These are phyloP conservation scores for Sporopachydermia lactativora DNA, from an alignment of 805 yeast species.

Conservation along the genomic window DNA sequence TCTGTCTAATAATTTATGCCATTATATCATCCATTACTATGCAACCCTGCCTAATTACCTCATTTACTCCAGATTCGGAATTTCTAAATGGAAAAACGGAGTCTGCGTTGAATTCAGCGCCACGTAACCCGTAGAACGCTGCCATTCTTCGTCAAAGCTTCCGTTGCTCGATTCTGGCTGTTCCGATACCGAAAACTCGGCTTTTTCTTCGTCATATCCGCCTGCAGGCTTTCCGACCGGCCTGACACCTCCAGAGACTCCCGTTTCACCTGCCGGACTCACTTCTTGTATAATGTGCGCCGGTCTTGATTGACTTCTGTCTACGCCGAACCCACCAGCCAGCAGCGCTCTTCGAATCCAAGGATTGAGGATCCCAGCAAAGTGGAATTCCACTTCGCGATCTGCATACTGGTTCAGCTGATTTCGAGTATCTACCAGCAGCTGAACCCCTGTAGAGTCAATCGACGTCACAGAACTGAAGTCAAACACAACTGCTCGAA, in stretches of 20 bases:
- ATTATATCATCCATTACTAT: no score
- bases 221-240: conserved; percentile 11
- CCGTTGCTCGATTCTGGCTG: conserved; percentile 7
- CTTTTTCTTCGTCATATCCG: conserved; percentile 21
- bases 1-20: no score
- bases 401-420: conserved; percentile 64
- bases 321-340: conserved; percentile 64
- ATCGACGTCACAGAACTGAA: conserved; percentile 61
- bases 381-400: conserved; percentile 78
- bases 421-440: conserved; percentile 60
- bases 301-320: conserved; percentile 22
- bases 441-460: conserved; percentile 72
- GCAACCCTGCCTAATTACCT: no score
- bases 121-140: conserved; percentile 20
- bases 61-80: conserved; percentile 33
- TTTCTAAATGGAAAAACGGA: conserved; percentile 68
- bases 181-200: conserved; percentile 4
- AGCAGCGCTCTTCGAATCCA: conserved; percentile 75
- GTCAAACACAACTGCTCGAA: conserved; percentile 67
- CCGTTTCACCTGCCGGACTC: conserved; percentile 8
- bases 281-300: conserved; percentile 10
- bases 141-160: conserved; percentile 11
- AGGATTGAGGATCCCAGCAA: conserved; percentile 69
- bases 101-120: conserved; percentile 52
- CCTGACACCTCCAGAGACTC: conserved; percentile 18